phyloP scores from a whole-genome alignment of 306 rosid genomes.

The Rosa rugosa region DNA sequence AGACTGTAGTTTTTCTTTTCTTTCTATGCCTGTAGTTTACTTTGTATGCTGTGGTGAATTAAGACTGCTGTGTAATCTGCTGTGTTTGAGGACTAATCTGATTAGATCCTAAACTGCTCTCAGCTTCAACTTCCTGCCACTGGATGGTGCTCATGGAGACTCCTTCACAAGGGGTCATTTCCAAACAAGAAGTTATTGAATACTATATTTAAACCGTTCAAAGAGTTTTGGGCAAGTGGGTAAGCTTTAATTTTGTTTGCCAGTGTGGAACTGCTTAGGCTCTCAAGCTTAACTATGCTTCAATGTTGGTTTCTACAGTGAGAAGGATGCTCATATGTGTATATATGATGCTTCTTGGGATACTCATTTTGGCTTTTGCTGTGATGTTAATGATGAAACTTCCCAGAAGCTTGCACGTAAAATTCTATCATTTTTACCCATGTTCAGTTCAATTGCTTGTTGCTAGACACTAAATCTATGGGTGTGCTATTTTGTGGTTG shows the following conservation, averaged over 20 bases:
- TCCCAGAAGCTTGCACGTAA: conserved; percentile 61
- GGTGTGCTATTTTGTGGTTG: too few relatives aligned
- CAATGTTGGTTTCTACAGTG: conserved; percentile 45
- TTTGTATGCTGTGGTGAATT: too few relatives aligned
- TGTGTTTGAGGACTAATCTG: too few relatives aligned
- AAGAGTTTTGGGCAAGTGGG: conserved; percentile 62
- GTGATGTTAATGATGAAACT: conserved; percentile 64
- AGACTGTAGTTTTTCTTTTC: too few relatives aligned
- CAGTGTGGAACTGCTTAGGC: background rate
- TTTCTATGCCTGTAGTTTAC: too few relatives aligned
- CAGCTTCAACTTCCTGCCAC: conserved; percentile 47
- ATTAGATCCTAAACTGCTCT: background rate
- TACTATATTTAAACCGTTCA: conserved; percentile 55
- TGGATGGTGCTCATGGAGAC: conserved; percentile 73
- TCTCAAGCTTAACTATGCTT: conserved; percentile 21
- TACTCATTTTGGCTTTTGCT: conserved; percentile 66
- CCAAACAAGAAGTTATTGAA: conserved; percentile 52
- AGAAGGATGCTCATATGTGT: conserved; percentile 78
- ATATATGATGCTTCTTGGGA: conserved; percentile 74
- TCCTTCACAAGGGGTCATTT: conserved; percentile 47
- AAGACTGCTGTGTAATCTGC: too few relatives aligned
- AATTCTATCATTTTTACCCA: conserved; percentile 3
- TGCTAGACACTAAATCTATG: background rate
- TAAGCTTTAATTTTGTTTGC: background rate
- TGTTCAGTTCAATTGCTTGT: background rate